Conservation (phyloP, 2,329 filamentous ascomycete genomes). For the Septoria linicola region DNA sequence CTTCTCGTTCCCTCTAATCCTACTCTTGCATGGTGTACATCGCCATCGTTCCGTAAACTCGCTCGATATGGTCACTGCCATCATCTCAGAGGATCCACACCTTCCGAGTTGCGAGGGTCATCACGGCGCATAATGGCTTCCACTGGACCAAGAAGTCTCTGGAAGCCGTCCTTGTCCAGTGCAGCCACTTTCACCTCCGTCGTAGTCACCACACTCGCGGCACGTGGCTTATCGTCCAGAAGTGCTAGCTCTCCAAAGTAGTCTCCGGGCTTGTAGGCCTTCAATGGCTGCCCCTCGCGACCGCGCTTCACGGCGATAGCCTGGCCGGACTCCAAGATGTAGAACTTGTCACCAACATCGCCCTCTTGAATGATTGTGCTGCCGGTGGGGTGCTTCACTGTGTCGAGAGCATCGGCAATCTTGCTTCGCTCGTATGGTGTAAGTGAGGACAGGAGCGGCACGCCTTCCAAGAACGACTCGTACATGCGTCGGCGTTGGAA, state of each 20-base stretch:
- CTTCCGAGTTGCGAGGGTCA: constrained; percentile 50
- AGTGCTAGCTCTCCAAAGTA: constrained; percentile 96
- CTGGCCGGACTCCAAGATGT: constrained; percentile 81
- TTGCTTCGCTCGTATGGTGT: constrained; percentile 94
- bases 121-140: constrained; percentile 90
- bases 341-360: constrained; percentile 88
- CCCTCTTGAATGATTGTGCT: constrained; percentile 88
- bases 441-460: constrained; percentile 77
- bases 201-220: constrained; percentile 79
- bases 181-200: constrained; percentile 91
- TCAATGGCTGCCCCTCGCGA: constrained; percentile 65
- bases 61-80: too few relatives aligned
- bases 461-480: constrained; percentile 92
- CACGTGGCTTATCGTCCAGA: constrained; percentile 88
- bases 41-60: too few relatives aligned
- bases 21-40: too few relatives aligned
- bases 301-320: constrained; percentile 85
- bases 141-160: constrained; percentile 85
- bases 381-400: constrained; percentile 76
- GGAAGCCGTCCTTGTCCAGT: constrained; percentile 90
- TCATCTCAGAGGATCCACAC: constrained; percentile 26
- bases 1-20: too few relatives aligned
- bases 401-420: constrained; percentile 94
- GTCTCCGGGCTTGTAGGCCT: constrained; percentile 84
- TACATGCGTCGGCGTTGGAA: constrained; percentile 96